Base-by-base conservation (phyloP, 352 stramenopile genomes). In the Phytophthora rubi region DNA sequence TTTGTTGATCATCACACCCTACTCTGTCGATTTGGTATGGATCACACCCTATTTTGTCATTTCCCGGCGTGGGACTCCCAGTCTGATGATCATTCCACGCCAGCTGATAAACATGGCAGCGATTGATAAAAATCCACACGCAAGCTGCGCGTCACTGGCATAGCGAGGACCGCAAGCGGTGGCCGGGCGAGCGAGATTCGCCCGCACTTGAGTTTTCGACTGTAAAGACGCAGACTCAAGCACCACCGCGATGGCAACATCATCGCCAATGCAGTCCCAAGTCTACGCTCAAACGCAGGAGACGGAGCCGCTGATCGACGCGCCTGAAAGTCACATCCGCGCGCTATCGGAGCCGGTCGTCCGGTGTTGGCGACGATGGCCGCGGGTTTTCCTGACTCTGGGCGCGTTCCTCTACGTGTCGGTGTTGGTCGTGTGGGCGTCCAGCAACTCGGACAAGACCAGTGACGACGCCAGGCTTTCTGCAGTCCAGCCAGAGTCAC, bases 81-180 rank as follows among this genome's bases (percentile, higher is more conserved):
- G 16, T 30, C 42, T 48, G 42, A 48, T 48, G 42, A 48, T 48
- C 35, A 16, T 48, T 48, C 42, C 16, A 10, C 15, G 4, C 32
- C 53, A 63, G 18, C 52, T 53, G 62, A 35, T 59, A 70, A 51
- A 33, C 30, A 26, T 35, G 33, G 33, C 10, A 13, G 10, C 53
- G 12, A 12, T 16, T 16, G 53, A 56, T 45, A 33, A 71, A 71
- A 71, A 71, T 71, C 64, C 64, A 65, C 47, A 51, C 32, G 26
- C 0, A 10, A 32, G 16, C 21, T 44, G 52, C 37, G 16, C 52
- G 13, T 65, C 51, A 53, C 8, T 48, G 61, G 28, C 26, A 71
- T 58, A 71, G 39, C 49, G 18, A 49, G 57, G 57, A 18, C 42
- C 12, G 35, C 35, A 44, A 15, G 35, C 12, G 35, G 35, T 44